phyloP scores from a whole-genome alignment of 2,329 filamentous ascomycete genomes.

The Emericellopsis cladophorae region DNA sequence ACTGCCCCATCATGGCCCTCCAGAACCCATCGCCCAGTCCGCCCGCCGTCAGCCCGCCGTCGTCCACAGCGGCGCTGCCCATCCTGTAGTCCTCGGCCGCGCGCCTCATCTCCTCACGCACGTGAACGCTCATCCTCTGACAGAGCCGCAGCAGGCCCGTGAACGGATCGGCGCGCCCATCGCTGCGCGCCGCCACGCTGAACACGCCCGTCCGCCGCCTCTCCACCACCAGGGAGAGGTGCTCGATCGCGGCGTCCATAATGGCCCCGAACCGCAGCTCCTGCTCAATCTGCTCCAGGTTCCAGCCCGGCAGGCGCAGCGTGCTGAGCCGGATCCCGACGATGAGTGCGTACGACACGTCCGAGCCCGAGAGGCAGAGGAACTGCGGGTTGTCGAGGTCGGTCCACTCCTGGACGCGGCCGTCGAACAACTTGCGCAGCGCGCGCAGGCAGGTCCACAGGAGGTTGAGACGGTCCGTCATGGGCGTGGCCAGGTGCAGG shows the following conservation, averaged over 20 bases:
- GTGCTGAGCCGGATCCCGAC: slow-evolving; percentile 32
- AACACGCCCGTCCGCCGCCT: slow-evolving; percentile 14
- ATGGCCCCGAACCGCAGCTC: slow-evolving; percentile 8
- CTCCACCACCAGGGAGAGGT: slow-evolving; percentile 14
- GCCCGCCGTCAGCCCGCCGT: not conserved
- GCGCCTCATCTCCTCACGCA: slow-evolving; percentile 6
- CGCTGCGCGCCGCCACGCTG: slow-evolving; percentile 4
- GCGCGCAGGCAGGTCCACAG: slow-evolving; percentile 31
- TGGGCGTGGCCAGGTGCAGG: slow-evolving; percentile 12
- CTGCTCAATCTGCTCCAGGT: slow-evolving; percentile 14
- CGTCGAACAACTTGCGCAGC: slow-evolving; percentile 24
- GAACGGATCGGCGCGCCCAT: slow-evolving; percentile 15
- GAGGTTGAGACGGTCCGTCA: slow-evolving; percentile 27
- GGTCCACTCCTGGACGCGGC: slow-evolving; percentile 14
- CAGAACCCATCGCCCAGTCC: slow-evolving; percentile 11
- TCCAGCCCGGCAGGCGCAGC: slow-evolving; percentile 32
- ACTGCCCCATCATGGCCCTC: slow-evolving; percentile 8
- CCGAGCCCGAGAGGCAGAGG: slow-evolving; percentile 29
- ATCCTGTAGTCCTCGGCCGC: not conserved
- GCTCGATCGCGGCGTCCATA: slow-evolving; percentile 14
- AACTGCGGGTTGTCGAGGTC: slow-evolving; percentile 24
- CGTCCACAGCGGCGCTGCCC: slow-evolving; percentile 4
- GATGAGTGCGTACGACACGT: slow-evolving; percentile 33
- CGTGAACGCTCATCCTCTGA: slow-evolving; percentile 14
- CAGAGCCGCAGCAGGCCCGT: slow-evolving; percentile 18